Evolutionary conservation across 768 basidiomycete genomes (phyloP).

Genomic region (Amanita jacksonii): DNA sequence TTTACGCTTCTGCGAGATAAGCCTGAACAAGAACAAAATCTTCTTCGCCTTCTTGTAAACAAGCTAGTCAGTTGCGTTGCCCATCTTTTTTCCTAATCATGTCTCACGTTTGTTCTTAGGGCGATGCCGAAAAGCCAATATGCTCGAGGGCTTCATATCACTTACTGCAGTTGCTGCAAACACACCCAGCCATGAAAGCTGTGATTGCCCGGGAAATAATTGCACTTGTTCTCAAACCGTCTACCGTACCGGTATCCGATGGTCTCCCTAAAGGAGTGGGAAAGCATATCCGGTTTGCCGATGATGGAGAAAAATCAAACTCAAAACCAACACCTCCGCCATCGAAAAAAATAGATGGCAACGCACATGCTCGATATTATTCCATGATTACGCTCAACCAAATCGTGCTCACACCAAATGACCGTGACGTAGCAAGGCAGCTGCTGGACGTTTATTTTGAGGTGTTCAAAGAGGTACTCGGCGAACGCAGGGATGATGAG

Average conservation of each 20-base stretch:
- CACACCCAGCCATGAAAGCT: slow-evolving; percentile 87
- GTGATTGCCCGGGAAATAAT: slow-evolving; percentile 85
- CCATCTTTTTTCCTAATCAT: background rate
- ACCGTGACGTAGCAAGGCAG: slow-evolving; percentile 64
- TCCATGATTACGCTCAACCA: slow-evolving; percentile 93
- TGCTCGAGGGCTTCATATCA: slow-evolving; percentile 88
- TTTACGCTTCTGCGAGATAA: slow-evolving; percentile 77
- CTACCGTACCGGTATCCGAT: slow-evolving; percentile 25
- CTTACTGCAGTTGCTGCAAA: slow-evolving; percentile 80
- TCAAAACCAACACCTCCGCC: slow-evolving; percentile 21
- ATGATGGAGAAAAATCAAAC: slow-evolving; percentile 26
- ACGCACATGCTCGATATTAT: slow-evolving; percentile 82
- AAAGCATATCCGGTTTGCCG: slow-evolving; percentile 44
- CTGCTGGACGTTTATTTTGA: slow-evolving; percentile 91
- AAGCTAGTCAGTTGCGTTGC: slow-evolving; percentile 57
- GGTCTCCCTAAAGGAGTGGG: slow-evolving; percentile 22
- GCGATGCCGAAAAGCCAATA: slow-evolving; percentile 80
- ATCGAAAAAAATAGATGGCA: slow-evolving; percentile 30
- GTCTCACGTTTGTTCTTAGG: too few relatives aligned
- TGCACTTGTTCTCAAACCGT: slow-evolving; percentile 63
- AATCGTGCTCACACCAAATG: slow-evolving; percentile 60
- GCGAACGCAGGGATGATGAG: slow-evolving; percentile 35
- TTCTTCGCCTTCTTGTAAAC: slow-evolving; percentile 86
- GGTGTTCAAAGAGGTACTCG: slow-evolving; percentile 83
- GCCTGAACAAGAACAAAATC: slow-evolving; percentile 96